phyloP scores from a whole-genome alignment of 2,329 filamentous ascomycete species.

The Didymosphaeria variabile region DNA sequence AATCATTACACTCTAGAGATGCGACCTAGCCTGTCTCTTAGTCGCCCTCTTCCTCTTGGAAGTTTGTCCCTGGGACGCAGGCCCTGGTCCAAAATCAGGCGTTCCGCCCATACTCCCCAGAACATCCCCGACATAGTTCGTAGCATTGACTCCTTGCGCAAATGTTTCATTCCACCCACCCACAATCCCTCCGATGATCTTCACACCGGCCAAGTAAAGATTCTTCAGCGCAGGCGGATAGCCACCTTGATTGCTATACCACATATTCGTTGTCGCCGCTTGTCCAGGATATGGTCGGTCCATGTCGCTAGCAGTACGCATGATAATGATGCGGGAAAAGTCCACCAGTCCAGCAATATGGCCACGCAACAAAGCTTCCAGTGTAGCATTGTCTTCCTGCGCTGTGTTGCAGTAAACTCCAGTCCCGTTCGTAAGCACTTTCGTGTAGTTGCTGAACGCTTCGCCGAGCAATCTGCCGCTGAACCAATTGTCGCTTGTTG shows the following conservation, averaged over 20 bases:
- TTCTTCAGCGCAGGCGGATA: slow-evolving; percentile 72
- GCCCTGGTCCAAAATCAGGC: slow-evolving; percentile 71
- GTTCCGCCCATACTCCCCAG: slow-evolving; percentile 72
- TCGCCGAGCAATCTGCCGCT: slow-evolving; percentile 37
- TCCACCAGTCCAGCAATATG: slow-evolving; percentile 39
- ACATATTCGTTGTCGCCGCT: slow-evolving; percentile 66
- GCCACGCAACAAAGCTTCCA: slow-evolving; percentile 45
- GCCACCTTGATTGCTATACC: slow-evolving; percentile 68
- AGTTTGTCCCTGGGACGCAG: slow-evolving; percentile 31
- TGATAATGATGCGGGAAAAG: slow-evolving; percentile 46
- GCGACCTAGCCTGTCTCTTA: background rate
- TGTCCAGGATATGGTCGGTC: slow-evolving; percentile 71
- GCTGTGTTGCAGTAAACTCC: slow-evolving; percentile 48
- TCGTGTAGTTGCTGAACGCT: slow-evolving; percentile 39
- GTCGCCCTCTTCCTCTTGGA: slow-evolving; percentile 18
- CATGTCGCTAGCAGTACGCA: slow-evolving; percentile 69
- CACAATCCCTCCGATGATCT: slow-evolving; percentile 71
- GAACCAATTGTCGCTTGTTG: slow-evolving; percentile 43
- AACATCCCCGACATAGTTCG: slow-evolving; percentile 75
- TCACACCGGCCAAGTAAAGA: slow-evolving; percentile 70
- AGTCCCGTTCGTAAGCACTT: slow-evolving; percentile 46
- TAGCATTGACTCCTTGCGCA: slow-evolving; percentile 62
- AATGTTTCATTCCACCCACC: slow-evolving; percentile 67
- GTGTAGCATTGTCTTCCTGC: slow-evolving; percentile 49
- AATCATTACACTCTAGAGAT: background rate